Base-by-base conservation (phyloP, 129 eudicot genomes). In the Logfia minima region DNA sequence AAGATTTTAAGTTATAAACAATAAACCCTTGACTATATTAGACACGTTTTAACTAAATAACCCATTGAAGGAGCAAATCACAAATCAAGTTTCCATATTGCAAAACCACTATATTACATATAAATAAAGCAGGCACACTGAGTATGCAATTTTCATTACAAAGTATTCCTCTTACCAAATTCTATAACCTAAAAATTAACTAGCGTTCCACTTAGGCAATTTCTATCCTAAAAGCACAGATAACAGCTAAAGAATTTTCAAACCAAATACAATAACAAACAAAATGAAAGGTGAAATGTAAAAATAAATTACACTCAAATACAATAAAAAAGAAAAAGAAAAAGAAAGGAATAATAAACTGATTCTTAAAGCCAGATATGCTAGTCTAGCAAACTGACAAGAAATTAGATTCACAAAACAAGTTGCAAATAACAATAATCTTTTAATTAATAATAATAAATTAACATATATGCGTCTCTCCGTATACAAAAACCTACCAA, bases 361-460 rank as follows among this genome's bases (percentile, higher is more conserved):
- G 63, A 56, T 29, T 58, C 68, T 58, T 59, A 62, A 56, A 67
- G 34, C 76, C 63, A 59, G 39, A 6, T 56, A 75, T 68, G 71
- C 63, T 74, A 68, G 28, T 66, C 41, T 74, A 74, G 68, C 65
- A 80, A 74, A 74, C 79, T 56, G 84, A 74, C 84, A 80, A 35
- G 68, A 68, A 75, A 75, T 10, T 59, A 39, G 61, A 58, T 68
- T 56, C 61, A 24, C 59, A 68, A 68, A 75, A 31, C 23, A 14
- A 70, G 37, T 51, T 43, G 74, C 58, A 43, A 43, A 13, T 71
- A 81, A 81, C 55, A 37, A 68, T 75, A 63, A 71, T n/a, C 58
- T 73, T 19, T 65, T 35, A 21, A 45, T 23, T 17, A 71, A 16
- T 11, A 71, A 51, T 35, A 71, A 10, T 11, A 37, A n/a, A 41